phyloP scores from a whole-genome alignment of 2,329 filamentous ascomycete genomes.

The Alternaria gansuensis region DNA sequence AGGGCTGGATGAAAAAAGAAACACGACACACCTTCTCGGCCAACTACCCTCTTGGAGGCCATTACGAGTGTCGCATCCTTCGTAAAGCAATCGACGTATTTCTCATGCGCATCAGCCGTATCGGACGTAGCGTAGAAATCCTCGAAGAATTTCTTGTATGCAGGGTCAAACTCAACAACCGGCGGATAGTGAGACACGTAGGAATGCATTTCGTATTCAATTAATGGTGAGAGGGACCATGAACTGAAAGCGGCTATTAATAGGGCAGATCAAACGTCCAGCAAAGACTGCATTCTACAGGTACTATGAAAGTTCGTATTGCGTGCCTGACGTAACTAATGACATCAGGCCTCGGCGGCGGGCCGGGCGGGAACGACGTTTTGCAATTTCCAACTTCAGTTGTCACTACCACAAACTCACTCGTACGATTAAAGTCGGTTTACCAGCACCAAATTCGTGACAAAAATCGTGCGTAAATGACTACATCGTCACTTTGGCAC shows the following conservation, averaged over 20 bases:
- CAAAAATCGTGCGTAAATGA: not conserved
- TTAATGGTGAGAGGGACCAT: slow-evolving; percentile 4
- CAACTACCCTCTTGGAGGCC: slow-evolving; percentile 59
- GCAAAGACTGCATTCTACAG: slow-evolving; percentile 1
- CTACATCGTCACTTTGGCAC: not conserved
- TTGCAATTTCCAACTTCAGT: slow-evolving; percentile 3
- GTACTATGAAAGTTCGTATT: not conserved
- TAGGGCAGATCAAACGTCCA: slow-evolving; percentile 12
- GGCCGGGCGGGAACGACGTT: slow-evolving; percentile 22
- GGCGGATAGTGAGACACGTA: slow-evolving; percentile 52
- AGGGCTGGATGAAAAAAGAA: slow-evolving; percentile 9
- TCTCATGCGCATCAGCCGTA: slow-evolving; percentile 59
- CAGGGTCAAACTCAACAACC: slow-evolving; percentile 50
- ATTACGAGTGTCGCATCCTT: slow-evolving; percentile 62
- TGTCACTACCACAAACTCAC: not conserved
- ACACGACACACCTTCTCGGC: slow-evolving; percentile 54
- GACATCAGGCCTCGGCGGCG: slow-evolving; percentile 6
- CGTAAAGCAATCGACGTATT: slow-evolving; percentile 61
- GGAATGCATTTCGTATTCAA: slow-evolving; percentile 32
- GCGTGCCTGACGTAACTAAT: slow-evolving; percentile 18
- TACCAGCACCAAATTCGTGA: not conserved
- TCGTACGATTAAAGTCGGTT: not conserved
- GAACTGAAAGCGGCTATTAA: slow-evolving; percentile 5
- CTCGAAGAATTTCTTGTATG: slow-evolving; percentile 57
- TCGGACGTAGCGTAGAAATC: slow-evolving; percentile 59